phyloP scores from a whole-genome alignment of 2,329 filamentous ascomycete genomes.

The Westerdykella sp. region DNA sequence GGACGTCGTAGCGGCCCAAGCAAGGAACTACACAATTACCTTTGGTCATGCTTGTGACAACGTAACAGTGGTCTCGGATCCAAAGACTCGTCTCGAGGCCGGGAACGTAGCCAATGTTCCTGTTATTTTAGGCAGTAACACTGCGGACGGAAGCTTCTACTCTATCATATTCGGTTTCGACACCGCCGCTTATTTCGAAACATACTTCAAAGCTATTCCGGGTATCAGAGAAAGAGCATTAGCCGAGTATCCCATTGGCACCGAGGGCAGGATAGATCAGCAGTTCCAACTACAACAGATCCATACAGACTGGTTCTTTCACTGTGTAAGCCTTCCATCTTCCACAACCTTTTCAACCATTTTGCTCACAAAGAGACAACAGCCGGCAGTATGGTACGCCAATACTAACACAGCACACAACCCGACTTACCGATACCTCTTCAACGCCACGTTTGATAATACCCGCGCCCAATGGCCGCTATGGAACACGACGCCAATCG shows the following conservation, averaged over 20 bases:
- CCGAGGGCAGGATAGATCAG: conserved; percentile 1
- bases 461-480: conserved; percentile 10
- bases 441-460: conserved; percentile 26
- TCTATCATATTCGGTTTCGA: conserved; percentile 13
- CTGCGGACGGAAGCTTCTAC: conserved; percentile 23
- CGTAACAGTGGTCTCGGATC: conserved; percentile 14
- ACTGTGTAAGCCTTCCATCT: conserved; percentile 4
- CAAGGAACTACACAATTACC: conserved; percentile 13
- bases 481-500: too few relatives aligned
- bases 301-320: conserved; percentile 8
- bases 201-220: conserved; percentile 1
- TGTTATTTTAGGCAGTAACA: conserved; percentile 20
- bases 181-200: conserved; percentile 12
- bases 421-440: conserved; percentile 10
- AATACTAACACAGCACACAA: conserved; percentile 1
- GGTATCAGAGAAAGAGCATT: conserved; percentile 7
- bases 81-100: conserved; percentile 10
- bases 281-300: conserved; percentile 2
- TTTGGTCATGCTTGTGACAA: conserved; percentile 20
- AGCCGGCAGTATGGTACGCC: conserved; percentile 2
- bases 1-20: conserved; percentile 12
- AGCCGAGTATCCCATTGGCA: conserved; percentile 20
- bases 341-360: background rate
- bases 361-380: background rate
- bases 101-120: conserved; percentile 25